Evolutionary conservation across 1,139 yeast species (phyloP).

Genomic region (Pichia sp.): DNA sequence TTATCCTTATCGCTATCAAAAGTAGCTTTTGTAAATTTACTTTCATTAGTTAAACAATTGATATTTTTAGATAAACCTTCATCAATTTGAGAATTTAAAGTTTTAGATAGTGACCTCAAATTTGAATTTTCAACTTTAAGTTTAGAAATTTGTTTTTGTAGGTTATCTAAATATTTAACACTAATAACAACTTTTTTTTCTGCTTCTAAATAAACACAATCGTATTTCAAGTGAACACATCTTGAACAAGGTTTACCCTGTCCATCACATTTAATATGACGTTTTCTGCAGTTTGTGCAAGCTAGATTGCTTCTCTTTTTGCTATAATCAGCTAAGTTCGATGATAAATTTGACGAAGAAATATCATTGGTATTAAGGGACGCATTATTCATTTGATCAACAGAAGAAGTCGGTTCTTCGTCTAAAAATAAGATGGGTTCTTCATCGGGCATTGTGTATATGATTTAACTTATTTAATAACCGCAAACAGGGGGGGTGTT

Average conservation of each 20-base stretch:
- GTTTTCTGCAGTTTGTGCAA: slow-evolving; percentile 66
- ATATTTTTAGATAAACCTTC: background rate
- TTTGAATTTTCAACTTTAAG: slow-evolving; percentile 50
- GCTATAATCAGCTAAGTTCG: background rate
- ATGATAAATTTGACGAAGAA: background rate
- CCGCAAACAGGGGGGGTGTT: too few relatives aligned
- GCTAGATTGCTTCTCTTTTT: slow-evolving; percentile 23
- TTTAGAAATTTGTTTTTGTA: slow-evolving; percentile 57
- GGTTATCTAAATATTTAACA: slow-evolving; percentile 59
- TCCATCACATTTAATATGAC: slow-evolving; percentile 80
- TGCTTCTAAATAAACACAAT: slow-evolving; percentile 73
- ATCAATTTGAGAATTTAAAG: background rate
- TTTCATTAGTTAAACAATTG: background rate
- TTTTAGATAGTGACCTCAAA: slow-evolving; percentile 34
- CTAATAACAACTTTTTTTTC: slow-evolving; percentile 75
- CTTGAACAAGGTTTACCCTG: slow-evolving; percentile 64
- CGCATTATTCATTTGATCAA: background rate
- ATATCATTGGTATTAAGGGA: background rate
- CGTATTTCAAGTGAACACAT: slow-evolving; percentile 52
- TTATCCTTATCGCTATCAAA: too few relatives aligned
- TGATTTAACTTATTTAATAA: too few relatives aligned
- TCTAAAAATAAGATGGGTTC: background rate
- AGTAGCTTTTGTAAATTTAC: too few relatives aligned
- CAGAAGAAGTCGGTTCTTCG: background rate
- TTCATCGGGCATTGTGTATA: too few relatives aligned